phyloP scores from a whole-genome alignment of 2,329 filamentous ascomycete species.

The Ophiostoma sp. region DNA sequence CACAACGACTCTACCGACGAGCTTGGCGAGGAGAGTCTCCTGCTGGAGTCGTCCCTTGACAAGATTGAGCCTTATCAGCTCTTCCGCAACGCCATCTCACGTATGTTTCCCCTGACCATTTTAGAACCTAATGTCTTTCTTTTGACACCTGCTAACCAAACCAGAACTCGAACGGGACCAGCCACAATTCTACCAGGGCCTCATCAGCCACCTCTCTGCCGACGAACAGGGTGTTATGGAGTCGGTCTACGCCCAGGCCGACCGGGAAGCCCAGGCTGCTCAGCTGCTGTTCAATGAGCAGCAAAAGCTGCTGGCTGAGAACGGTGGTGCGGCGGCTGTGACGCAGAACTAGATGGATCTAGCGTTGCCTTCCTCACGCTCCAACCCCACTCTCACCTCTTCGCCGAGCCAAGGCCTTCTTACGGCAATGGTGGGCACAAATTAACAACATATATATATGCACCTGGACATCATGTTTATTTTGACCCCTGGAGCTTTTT shows the following conservation, averaged over 20 bases:
- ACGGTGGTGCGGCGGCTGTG: slow-evolving; percentile 28
- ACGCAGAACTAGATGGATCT: slow-evolving; percentile 25
- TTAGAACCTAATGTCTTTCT: not conserved
- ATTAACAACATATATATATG: not conserved
- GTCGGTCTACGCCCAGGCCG: slow-evolving; percentile 71
- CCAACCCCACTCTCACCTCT: no score
- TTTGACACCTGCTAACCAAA: not conserved
- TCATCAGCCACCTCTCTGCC: slow-evolving; percentile 74
- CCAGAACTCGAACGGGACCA: slow-evolving; percentile 86
- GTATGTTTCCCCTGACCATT: slow-evolving; percentile 56
- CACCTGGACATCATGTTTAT: not conserved
- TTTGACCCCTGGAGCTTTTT: not conserved
- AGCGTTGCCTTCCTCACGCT: not conserved
- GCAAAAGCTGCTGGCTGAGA: slow-evolving; percentile 35
- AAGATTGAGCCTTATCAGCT: slow-evolving; percentile 92
- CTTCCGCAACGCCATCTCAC: slow-evolving; percentile 78
- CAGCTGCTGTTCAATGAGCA: slow-evolving; percentile 31
- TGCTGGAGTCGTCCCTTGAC: slow-evolving; percentile 90
- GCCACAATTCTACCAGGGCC: slow-evolving; percentile 78
- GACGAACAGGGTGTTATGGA: slow-evolving; percentile 84
- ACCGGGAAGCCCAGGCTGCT: slow-evolving; percentile 33
- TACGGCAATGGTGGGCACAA: slow-evolving; percentile 17
- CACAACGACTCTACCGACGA: slow-evolving; percentile 79
- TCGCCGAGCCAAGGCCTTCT: slow-evolving; percentile 6
- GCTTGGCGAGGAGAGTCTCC: slow-evolving; percentile 85